Base-by-base conservation (phyloP, 2,329 filamentous ascomycete genomes). In the Fusarium mexicanum region DNA sequence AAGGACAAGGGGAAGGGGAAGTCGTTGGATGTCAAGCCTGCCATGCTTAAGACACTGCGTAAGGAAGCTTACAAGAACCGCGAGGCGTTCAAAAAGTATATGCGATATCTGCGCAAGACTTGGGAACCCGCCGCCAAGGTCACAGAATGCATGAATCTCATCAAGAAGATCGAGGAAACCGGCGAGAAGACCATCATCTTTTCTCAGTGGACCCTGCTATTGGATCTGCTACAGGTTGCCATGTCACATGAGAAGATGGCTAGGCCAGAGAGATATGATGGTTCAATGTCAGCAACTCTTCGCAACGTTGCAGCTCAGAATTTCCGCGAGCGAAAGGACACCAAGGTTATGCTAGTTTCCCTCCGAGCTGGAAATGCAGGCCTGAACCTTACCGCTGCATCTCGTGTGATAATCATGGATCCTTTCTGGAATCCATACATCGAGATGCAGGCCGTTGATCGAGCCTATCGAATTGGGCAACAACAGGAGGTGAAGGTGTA, bases 341-440 rank as follows among this genome's bases (percentile, higher is more conserved):
- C 89, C 74, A 92, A 89, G 3, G 90, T 98, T 74, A 89, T 98
- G 85, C 91, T 98, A 4, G 94, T 95, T 4, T 95, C 93, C 76
- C 85, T 98, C 48, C 90, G 90, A 18, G 95, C 96, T 7, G 96
- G 94, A 81, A 93, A 92, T 67, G 91, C 95, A 1, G 95, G 95
- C 4, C 88, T 98, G 51, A 98, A 98, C 79, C 87, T 98, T 29
- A 94, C 93, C 44, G 90, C 91, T 24, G 95, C 95, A 1, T 94
- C 91, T 3, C 92, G 94, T 72, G 94, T 98, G 75, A 94, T 98
- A 81, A 93, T 98, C 73, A 91, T 97, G 79, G 95, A 98, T 80
- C 95, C 95, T 0, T 97, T 97, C 84, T 98, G 94, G 94, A 98
- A 98, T 73, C 95, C 95, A 0, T 97, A 93, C 79, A 93, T 97